Base-by-base conservation (phyloP, 768 basidiomycete species). In the Lactifluus subvellereus region DNA sequence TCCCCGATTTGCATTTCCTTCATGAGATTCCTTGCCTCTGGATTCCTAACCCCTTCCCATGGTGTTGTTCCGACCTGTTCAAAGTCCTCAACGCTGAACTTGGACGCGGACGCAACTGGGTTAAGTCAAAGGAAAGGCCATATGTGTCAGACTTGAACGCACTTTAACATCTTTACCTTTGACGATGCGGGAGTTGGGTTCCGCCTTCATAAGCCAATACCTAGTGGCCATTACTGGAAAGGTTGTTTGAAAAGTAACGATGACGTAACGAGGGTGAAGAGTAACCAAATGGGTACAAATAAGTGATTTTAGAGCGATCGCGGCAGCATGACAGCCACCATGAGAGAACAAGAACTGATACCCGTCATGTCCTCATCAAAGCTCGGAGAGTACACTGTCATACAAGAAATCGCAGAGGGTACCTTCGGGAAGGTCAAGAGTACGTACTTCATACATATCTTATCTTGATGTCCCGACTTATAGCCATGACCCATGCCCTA, bases 381-480 rank as follows among this genome's bases (percentile, higher is more conserved):
- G 77, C 85, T 97, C 37, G 94, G 96, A 50, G 90, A 95, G 77
- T 98, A 98, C 75, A 89, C 84, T 47, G 85, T 98, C 61, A 83
- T 88, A 59, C 76, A 84, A 61, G 94, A 95, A 67, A 89, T 98
- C 62, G 96, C 95, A 20, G 94, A 95, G 67, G 97, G 97, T 3
- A 96, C 93, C 11, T 99, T 98, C 78, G 97, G 96, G 59, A 98
- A 97, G 77, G 97, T 99, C 73, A 98, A 98, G 82, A 91, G 96
- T 97, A 75, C 74, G 93, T 84, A 30, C 40, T 42, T 49, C 37
- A 2, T 32, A 27, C 37, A 2, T 32, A 27, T 61, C 54, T 30
- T 22, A 18, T 40, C 47, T 35, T 51, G 32, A 43, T 53, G 48
- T 27, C 53, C 30, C 6, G n/a, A 50, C 35, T 54, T 51, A 42